Base-by-base conservation (phyloP, 2,329 filamentous ascomycete genomes). In the Penicillium sp. region DNA sequence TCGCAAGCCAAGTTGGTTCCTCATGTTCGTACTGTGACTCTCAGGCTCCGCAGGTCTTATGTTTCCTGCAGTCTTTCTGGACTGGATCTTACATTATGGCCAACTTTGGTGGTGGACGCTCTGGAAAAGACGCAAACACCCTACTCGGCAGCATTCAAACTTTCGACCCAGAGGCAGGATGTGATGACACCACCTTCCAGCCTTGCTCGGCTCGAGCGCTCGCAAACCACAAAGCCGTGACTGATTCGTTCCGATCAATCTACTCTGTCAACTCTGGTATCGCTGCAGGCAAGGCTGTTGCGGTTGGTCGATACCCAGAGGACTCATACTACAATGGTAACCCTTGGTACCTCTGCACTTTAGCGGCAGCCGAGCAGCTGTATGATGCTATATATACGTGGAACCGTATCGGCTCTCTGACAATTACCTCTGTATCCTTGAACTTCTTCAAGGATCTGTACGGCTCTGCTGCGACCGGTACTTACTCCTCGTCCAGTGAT, bases 261-360 rank as follows among this genome's bases (percentile, higher is more conserved):
- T 92, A 92, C 70, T 67, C 73, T 14, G 79, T 93, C 74, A 74
- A 76, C 45, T 57, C 61, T 5, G 69, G 66, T 7, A 66, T 69
- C 11, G 49, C 57, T 5, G 54, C 58, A 8, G 69, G 67, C 3
- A 45, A 55, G 11, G 70, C 69, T 16, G 74, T 80, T 28, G 75
- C 78, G 2, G 72, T 80, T 11, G 87, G 88, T 41, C 79, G 88
- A 51, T 90, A 90, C 68, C 73, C 84, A 0, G 87, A 90, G 70
- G 89, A 95, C 63, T 73, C 79, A 4, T 94, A 93, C 73, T 88
- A 87, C 71, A 84, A 84, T 57, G 89, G 89, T 1, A 91, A 94
- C 70, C 90, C 90, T 1, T 94, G 90, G 90, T 82, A 91, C 65
- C 80, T 93, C 12, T 82, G 82, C 64, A 93, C 88, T 1, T 79